These are phyloP conservation scores for Penicillium flavigenum DNA, from an alignment of 495 filamentous ascomycete genomes.

Conservation along the genomic window DNA sequence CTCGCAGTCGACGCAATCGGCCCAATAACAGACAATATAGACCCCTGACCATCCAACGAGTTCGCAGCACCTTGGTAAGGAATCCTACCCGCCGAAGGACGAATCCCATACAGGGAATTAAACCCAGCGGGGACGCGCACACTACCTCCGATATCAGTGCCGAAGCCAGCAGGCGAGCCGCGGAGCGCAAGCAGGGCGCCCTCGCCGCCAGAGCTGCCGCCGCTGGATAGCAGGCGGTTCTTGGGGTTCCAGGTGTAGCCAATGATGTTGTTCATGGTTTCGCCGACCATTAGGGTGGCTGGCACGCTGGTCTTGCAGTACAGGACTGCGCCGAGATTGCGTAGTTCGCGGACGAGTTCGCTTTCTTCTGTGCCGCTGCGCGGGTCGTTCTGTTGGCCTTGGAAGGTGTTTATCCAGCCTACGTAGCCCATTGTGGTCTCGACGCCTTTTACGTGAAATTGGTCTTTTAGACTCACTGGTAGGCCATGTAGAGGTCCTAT, in stretches of 20 bases:
- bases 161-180: constrained; percentile 57
- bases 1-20: constrained; percentile 51
- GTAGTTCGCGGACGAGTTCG: constrained; percentile 52
- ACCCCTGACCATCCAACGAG: constrained; percentile 60
- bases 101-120: constrained; percentile 58
- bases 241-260: constrained; percentile 51
- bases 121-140: constrained; percentile 67
- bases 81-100: constrained; percentile 46
- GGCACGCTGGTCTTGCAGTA: constrained; percentile 68
- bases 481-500: constrained; percentile 63
- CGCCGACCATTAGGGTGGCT: constrained; percentile 58
- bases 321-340: constrained; percentile 58
- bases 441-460: constrained; percentile 64
- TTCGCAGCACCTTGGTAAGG: constrained; percentile 47
- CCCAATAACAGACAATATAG: constrained; percentile 57
- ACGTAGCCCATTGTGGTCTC: constrained; percentile 68
- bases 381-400: constrained; percentile 46
- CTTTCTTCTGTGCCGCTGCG: constrained; percentile 42
- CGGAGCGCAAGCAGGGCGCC: constrained; percentile 55
- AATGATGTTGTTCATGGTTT: constrained; percentile 59
- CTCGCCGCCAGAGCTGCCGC: constrained; percentile 64
- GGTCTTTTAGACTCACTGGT: constrained; percentile 67
- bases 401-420: constrained; percentile 52
- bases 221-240: constrained; percentile 48
- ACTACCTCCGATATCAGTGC: constrained; percentile 72